Evolutionary conservation across 2,329 filamentous ascomycete genomes (phyloP), one percentile per base, ranked within the genome.

Genomic region (Penicillium aurantiogriseum): DNA sequence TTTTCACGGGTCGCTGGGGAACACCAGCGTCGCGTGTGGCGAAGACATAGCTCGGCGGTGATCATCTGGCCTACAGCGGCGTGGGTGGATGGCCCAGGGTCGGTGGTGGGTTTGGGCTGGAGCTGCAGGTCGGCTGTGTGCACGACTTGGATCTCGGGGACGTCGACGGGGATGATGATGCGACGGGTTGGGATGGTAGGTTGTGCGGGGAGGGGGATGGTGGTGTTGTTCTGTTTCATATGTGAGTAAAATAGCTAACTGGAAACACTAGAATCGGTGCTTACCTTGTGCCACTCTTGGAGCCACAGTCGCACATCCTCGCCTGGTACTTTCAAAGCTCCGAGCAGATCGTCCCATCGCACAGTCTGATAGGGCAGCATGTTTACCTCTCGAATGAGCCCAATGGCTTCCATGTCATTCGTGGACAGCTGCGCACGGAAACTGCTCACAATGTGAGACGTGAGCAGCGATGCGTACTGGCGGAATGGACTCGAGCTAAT

Each of bases 81-180:
- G 64, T 76, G 73, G 63, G 64, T 55, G 67, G 76, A 47, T 13
- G 54, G 49, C 11, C 53, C 62, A 59, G 56, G 21, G 8, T 57
- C 50, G 23, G 38, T 52, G 40, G 53, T 51, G 65, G 57, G 13
- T 59, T 58, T 33, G 65, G 51, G 71, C 63, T 57, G 75, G 70
- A 73, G 54, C 69, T 66, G 54, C 69, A 73, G 67, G 65, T 67
- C 74, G 19, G 89, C 88, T 0, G 90, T 95, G 73, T 96, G 89
- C 0, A 97, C 84, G 21, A 96, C 85, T 47, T 90, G 85, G 2
- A 96, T 81, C 1, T 88, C 87, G 0, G 93, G 93, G 1, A 99
- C 86, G 57, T 96, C 91, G 15, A 99, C 92, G 0, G 92, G 90
- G 52, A 99, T 95, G 31, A 89, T 80, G 65, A 99, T 92, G 13